Conservation (phyloP, 2,329 filamentous ascomycete species). For the Hymenoscyphus salicellus region DNA sequence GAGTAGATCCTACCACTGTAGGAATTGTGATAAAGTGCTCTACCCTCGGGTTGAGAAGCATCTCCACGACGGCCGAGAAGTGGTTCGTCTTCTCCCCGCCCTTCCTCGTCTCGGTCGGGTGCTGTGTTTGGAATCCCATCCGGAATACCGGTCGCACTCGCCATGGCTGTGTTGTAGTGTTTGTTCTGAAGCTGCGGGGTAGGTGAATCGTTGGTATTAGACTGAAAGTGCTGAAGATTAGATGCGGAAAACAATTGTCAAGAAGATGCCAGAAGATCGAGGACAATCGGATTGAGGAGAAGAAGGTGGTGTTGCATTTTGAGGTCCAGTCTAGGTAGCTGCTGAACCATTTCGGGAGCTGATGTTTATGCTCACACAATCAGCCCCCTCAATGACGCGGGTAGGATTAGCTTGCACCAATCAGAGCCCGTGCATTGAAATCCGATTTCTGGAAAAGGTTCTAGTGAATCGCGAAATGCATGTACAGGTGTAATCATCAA, state of each 20-base stretch:
- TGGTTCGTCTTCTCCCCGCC: slow-evolving; percentile 59
- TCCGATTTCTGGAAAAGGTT: slow-evolving; percentile 10
- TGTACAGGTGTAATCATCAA: neutral
- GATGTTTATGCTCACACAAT: slow-evolving; percentile 8
- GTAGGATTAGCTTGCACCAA: slow-evolving; percentile 20
- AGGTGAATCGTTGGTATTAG: neutral
- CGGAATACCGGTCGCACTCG: slow-evolving; percentile 66
- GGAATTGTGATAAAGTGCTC: slow-evolving; percentile 67
- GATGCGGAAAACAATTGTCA: neutral
- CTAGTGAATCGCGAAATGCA: slow-evolving; percentile 10
- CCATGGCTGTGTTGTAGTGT: slow-evolving; percentile 47
- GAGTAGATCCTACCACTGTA: slow-evolving; percentile 58
- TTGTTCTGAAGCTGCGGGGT: neutral
- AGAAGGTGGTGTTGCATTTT: neutral
- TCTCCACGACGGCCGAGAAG: slow-evolving; percentile 70
- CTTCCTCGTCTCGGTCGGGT: slow-evolving; percentile 31
- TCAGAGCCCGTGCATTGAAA: slow-evolving; percentile 15
- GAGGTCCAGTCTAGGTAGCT: neutral
- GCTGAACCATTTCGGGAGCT: neutral
- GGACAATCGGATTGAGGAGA: neutral
- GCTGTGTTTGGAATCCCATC: slow-evolving; percentile 40
- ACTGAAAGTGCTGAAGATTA: neutral
- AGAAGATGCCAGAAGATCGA: neutral
- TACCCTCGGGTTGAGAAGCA: slow-evolving; percentile 64
- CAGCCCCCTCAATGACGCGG: slow-evolving; percentile 16